A percentile compares a stretch with the other conserved stretches of the same genome.
phyloP scores from a whole-genome alignment of 768 basidiomycete genomes.

The Melanogaster broomeanus region DNA sequence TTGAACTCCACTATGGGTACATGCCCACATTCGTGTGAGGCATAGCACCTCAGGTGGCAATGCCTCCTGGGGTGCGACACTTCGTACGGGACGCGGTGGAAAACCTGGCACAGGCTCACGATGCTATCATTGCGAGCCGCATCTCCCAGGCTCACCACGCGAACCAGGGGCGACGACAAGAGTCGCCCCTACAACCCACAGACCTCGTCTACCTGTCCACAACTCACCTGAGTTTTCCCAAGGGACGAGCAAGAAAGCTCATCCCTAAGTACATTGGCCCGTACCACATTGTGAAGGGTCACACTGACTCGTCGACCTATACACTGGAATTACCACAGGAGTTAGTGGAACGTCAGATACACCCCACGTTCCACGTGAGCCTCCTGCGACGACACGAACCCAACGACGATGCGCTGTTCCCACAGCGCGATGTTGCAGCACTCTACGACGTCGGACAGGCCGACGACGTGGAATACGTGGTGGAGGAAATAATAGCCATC shows the following conservation, averaged over 20 bases:
- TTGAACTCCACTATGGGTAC: too few species aligned
- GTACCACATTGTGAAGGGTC: slow-evolving; percentile 25
- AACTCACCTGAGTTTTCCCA: slow-evolving; percentile 36
- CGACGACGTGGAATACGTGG: slow-evolving; percentile 37
- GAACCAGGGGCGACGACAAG: slow-evolving; percentile 21
- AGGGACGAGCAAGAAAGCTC: slow-evolving; percentile 35
- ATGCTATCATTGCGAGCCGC: slow-evolving; percentile 37
- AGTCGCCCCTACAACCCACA: slow-evolving; percentile 17
- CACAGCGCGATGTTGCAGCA: slow-evolving; percentile 21
- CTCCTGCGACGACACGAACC: slow-evolving; percentile 29
- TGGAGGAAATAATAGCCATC: slow-evolving; percentile 37
- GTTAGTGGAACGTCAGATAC: slow-evolving; percentile 25
- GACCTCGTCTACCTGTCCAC: slow-evolving; percentile 39
- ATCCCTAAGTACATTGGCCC: slow-evolving; percentile 42
- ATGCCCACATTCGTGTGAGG: too few species aligned
- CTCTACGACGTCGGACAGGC: slow-evolving; percentile 39
- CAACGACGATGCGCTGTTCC: slow-evolving; percentile 39
- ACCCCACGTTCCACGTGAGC: slow-evolving; percentile 37
- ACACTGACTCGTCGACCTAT: slow-evolving; percentile 27
- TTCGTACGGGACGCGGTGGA: slow-evolving; percentile 26
- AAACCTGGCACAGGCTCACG: slow-evolving; percentile 33
- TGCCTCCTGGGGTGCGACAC: slow-evolving; percentile 19
- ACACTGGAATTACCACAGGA: slow-evolving; percentile 32
- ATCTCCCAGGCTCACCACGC: slow-evolving; percentile 33
- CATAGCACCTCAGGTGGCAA: neutral